Base-by-base conservation (phyloP, 768 basidiomycete species). In the Obba rivulosa region DNA sequence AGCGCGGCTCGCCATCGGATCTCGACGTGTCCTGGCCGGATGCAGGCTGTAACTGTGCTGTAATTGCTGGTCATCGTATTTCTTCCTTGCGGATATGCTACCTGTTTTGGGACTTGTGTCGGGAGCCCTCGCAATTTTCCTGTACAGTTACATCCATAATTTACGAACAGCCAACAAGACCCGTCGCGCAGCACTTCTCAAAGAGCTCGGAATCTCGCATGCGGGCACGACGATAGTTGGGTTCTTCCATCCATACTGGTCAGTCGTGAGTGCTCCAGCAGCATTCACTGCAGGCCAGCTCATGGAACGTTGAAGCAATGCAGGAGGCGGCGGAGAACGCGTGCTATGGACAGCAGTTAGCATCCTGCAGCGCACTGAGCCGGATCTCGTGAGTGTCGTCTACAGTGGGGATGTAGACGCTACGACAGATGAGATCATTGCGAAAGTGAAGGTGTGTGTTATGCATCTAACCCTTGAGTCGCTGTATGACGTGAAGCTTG, bases 181-280 rank as follows among this genome's bases (percentile, higher is more conserved):
- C 3, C 34, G 42, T 31, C 9, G 46, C 14, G 36, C 21, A 7
- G 52, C 49, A 3, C 8, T 57, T 5, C 34, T 57, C 2, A 16
- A 44, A 2, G 43, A 48, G 17, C 47, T 62, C 22, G 49, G 55
- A 2, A 21, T 57, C 1, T n/a, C 46, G 5, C 46, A 52, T 34
- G 3, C 17, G 4, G 9, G 40, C 24, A 34, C 31, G 17, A 63
- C 57, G 50, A 66, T 93, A 17, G 71, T 93, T 2, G 93, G 87
- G 0, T 87, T 94, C 69, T 95, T 96, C 63, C 94, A 98, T 70
- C 94, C 94, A 0, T 98, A 94, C 63, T 98, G 93, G 93, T 93
- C 58, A 68, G 80, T 60, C 4, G 16, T 3, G 17, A 39, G 20
- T 41, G 9, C 13, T 40, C 21, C 34, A 24, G 21, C 2, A 43